These are phyloP conservation scores for Gnomoniopsis smithogilvyi DNA, from an alignment of 2,329 filamentous ascomycete species.

Conservation along the genomic window DNA sequence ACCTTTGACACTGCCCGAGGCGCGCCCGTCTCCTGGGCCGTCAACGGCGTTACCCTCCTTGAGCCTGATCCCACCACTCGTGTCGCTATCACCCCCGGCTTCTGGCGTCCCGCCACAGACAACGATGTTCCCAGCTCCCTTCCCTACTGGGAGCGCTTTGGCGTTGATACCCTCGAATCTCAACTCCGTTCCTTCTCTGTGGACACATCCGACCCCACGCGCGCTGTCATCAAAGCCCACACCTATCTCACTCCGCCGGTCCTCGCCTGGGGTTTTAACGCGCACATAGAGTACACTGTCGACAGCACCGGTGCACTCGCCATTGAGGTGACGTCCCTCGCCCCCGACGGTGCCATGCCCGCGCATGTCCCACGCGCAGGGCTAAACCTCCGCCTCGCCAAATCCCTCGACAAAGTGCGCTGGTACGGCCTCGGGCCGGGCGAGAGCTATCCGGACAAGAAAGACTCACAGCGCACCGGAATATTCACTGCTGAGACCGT, in stretches of 20 bases:
- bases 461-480: conserved; percentile 50
- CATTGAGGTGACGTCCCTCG: conserved; percentile 41
- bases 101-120: conserved; percentile 65
- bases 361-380: conserved; percentile 60
- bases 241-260: conserved; percentile 56
- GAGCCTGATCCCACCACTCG: conserved; percentile 31
- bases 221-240: conserved; percentile 37
- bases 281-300: conserved; percentile 50
- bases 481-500: conserved; percentile 40
- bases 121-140: conserved; percentile 56
- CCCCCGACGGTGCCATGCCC: conserved; percentile 47
- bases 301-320: conserved; percentile 38
- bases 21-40: conserved; percentile 38
- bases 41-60: conserved; percentile 32
- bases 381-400: conserved; percentile 50
- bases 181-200: conserved; percentile 41
- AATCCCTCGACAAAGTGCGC: conserved; percentile 41
- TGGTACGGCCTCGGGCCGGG: conserved; percentile 65
- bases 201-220: conserved; percentile 23
- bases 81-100: conserved; percentile 40
- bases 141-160: conserved; percentile 55
- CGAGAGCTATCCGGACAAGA: conserved; percentile 64
- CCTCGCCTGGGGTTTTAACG: conserved; percentile 56
- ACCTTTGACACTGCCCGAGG: conserved; percentile 44
- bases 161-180: conserved; percentile 42